A percentile compares a stretch with the other conserved stretches of the same genome.
Conservation (phyloP, 2,329 filamentous ascomycete species). For the Fusarium euwallaceae region DNA sequence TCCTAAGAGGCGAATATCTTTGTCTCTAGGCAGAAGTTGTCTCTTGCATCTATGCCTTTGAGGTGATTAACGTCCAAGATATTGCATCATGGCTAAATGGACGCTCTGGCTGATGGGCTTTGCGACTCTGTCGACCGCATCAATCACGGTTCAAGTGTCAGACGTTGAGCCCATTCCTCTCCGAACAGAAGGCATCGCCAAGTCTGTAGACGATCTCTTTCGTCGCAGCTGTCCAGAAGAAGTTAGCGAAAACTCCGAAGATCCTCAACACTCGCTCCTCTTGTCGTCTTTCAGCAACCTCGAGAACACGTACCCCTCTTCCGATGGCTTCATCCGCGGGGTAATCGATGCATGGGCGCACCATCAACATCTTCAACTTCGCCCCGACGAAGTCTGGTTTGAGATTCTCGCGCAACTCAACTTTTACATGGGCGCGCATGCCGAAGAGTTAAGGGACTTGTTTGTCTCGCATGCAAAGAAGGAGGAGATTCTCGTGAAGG, state of each 20-base stretch:
- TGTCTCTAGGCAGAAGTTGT: neutral
- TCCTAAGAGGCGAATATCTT: neutral
- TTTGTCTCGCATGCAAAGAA: conserved; percentile 62
- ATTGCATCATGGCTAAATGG: conserved; percentile 18
- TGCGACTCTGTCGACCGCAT: conserved; percentile 32
- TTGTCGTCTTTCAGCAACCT: conserved; percentile 46
- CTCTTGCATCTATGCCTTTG: neutral
- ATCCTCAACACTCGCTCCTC: conserved; percentile 43
- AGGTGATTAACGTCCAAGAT: rapidly evolving
- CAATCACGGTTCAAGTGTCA: conserved; percentile 45
- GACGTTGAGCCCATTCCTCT: conserved; percentile 48
- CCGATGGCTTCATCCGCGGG: conserved; percentile 58
- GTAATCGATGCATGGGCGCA: conserved; percentile 63
- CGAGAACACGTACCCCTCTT: conserved; percentile 48
- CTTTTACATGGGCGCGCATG: conserved; percentile 62
- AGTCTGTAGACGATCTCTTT: conserved; percentile 49
- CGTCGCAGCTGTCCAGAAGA: conserved; percentile 52
- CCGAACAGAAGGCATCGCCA: conserved; percentile 34
- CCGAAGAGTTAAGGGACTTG: conserved; percentile 58
- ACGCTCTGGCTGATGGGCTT: conserved; percentile 26
- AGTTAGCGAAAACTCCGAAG: conserved; percentile 16
- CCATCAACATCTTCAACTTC: conserved; percentile 63
- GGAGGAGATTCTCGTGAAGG: conserved; percentile 54
- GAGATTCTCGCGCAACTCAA: conserved; percentile 66
- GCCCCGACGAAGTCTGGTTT: conserved; percentile 69